Evolutionary conservation across 371 early-diverging fungal species (phyloP).

Genomic region (Haplosporangium sp.): DNA sequence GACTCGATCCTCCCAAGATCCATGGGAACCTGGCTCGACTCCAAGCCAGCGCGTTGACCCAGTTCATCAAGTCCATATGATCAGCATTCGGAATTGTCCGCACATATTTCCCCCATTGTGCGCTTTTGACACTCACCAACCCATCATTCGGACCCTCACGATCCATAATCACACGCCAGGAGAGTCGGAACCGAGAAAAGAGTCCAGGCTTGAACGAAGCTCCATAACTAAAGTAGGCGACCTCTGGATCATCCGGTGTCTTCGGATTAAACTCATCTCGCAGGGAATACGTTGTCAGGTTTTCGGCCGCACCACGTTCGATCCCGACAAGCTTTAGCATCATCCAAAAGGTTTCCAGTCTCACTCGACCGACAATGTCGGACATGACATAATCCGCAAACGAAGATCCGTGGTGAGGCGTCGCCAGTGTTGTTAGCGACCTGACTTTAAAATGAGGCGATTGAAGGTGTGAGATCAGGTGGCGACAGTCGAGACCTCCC

Average conservation of each 20-base stretch:
- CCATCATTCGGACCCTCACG: slow-evolving; percentile 94
- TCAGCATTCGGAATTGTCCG: slow-evolving; percentile 80
- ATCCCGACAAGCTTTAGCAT: slow-evolving; percentile 27
- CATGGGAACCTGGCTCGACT: slow-evolving; percentile 50
- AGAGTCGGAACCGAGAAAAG: slow-evolving; percentile 46
- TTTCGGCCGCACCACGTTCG: slow-evolving; percentile 58
- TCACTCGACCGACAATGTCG: slow-evolving; percentile 32
- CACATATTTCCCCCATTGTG: slow-evolving; percentile 88
- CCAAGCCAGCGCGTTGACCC: slow-evolving; percentile 52
- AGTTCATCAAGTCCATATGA: slow-evolving; percentile 84
- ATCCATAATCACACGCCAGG: slow-evolving; percentile 68
- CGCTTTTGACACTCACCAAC: slow-evolving; percentile 82
- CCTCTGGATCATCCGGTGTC: slow-evolving; percentile 81
- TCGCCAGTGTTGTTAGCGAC: slow-evolving; percentile 87
- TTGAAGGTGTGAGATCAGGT: slow-evolving; percentile 80
- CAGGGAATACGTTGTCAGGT: slow-evolving; percentile 89
- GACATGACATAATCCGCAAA: slow-evolving; percentile 82
- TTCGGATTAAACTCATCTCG: slow-evolving; percentile 83
- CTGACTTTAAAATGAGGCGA: slow-evolving; percentile 71
- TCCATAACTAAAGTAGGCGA: slow-evolving; percentile 86
- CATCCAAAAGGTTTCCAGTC: slow-evolving; percentile 40
- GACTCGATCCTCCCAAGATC: slow-evolving; percentile 50
- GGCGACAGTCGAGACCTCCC: slow-evolving; percentile 92
- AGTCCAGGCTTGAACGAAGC: slow-evolving; percentile 64
- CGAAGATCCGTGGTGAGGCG: slow-evolving; percentile 91